Evolutionary conservation across 2,329 filamentous ascomycete genomes (phyloP), one percentile per base, ranked within the genome.

Genomic region (Scytalidium sp.): DNA sequence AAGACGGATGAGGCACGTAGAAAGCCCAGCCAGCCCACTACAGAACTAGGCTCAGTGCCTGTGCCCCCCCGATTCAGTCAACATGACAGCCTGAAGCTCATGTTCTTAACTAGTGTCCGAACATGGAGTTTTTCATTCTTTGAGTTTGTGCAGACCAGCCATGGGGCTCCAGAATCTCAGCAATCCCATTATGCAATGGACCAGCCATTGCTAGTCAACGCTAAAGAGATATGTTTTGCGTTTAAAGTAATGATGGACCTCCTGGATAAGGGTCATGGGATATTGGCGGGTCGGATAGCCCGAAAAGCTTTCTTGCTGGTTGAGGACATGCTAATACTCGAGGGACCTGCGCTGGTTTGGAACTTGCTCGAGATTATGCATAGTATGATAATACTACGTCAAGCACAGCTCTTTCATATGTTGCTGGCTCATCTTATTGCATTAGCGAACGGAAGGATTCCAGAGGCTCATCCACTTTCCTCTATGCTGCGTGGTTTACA

Each of bases 281-380:
- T 49, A 17, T 50, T 56, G 20, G 57, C 57, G 17, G 57, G 57
- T 3, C 49, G 57, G 9, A 40, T 52, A 20, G 57, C 57, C n/a
- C 56, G 57, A 4, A 59, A 59, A 45, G 52, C 56, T 8, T 59
- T 59, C 27, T n/a, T 58, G n/a, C 48, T 52, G 23, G 52, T 54
- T 17, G 57, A 59, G 41, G 50, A 46, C 19, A 52, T 59, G 2
- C 42, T 59, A 2, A 23, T 40, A 9, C 32, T 54, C 19, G 54
- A 53, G n/a, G 55, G 49, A 2, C 57, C 57, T 1, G 22, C 47
- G 20, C 42, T 55, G 25, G 39, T 51, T 43, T 55, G 53, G 48
- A 51, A 55, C 46, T 32, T 46, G 29, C 46, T 55, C 11, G 53
- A 55, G 11, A 54, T 54, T 11, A 29, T 58, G 13, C 27, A 49